Conservation (phyloP, 495 filamentous ascomycete species). For the Astrothelium macrocarpum region DNA sequence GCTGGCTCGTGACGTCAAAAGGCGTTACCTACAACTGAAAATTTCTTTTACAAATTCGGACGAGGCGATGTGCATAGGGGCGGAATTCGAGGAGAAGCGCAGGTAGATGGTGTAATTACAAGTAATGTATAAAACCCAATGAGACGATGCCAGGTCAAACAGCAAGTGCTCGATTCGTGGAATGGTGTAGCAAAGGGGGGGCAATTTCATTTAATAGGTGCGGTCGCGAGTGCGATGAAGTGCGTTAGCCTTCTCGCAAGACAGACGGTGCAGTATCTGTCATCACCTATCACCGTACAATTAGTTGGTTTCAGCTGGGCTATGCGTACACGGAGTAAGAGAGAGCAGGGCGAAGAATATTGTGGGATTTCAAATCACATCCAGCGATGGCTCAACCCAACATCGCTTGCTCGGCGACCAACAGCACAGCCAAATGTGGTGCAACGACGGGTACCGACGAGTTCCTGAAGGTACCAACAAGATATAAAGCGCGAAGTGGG, state of each 20-base stretch:
- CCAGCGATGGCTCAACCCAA: neutral
- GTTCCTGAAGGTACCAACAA: neutral
- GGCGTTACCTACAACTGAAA: neutral
- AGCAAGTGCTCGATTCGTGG: neutral
- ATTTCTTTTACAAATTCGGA: no score
- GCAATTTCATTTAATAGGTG: neutral
- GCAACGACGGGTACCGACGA: neutral
- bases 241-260: neutral
- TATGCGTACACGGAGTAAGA: neutral
- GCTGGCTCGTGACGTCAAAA: neutral
- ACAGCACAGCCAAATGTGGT: neutral
- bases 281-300: neutral
- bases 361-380: neutral
- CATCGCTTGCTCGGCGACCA: neutral
- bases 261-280: neutral
- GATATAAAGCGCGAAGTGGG: neutral
- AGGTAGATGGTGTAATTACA: neutral
- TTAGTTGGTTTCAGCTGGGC: neutral
- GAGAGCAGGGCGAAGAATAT: neutral
- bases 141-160: neutral
- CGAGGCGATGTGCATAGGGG: no score
- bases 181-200: neutral
- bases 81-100: no score
- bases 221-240: neutral
- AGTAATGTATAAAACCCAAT: conserved; percentile 7